Evolutionary conservation across 2,329 filamentous ascomycete species (phyloP).

Genomic region (Nemania sp.): DNA sequence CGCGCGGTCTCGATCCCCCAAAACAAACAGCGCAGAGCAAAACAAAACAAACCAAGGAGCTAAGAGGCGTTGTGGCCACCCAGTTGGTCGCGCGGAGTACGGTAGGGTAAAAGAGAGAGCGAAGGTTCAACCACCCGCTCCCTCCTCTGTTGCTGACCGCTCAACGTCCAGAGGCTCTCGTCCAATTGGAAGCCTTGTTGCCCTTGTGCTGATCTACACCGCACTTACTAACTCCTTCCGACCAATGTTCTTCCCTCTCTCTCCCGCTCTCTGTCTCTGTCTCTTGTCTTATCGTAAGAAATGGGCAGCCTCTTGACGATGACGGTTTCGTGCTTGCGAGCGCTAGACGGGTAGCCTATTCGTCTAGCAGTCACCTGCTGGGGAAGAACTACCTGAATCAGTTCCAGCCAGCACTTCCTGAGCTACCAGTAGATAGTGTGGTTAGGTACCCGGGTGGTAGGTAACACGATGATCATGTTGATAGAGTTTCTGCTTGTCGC

Average conservation of each 20-base stretch:
- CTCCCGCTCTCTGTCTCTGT: no score
- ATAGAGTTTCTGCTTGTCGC: slow-evolving; percentile 33
- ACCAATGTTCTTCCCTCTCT: background rate
- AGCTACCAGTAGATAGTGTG: background rate
- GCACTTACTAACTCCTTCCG: slow-evolving; percentile 25
- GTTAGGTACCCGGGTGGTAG: slow-evolving; percentile 7
- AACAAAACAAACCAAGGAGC: slow-evolving; percentile 6
- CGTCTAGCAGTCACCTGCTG: no score
- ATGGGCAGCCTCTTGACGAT: background rate
- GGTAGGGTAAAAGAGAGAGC: background rate
- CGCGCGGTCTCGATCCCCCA: slow-evolving; percentile 14
- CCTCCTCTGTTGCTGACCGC: slow-evolving; percentile 37
- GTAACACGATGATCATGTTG: slow-evolving; percentile 24
- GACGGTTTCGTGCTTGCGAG: background rate
- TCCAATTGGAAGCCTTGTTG: slow-evolving; percentile 30
- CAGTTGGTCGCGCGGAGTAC: no score
- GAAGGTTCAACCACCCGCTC: background rate
- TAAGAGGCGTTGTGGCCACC: slow-evolving; percentile 10
- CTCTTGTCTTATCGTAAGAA: slow-evolving; percentile 15
- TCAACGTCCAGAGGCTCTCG: slow-evolving; percentile 29
- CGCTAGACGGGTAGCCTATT: slow-evolving; percentile 4
- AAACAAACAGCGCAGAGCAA: slow-evolving; percentile 19
- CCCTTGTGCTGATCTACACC: slow-evolving; percentile 36
- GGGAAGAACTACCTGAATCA: no score
- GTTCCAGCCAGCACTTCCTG: background rate